These are phyloP conservation scores for Blastobotrys apis DNA, from an alignment of 1,139 yeast genomes.

Conservation along the genomic window DNA sequence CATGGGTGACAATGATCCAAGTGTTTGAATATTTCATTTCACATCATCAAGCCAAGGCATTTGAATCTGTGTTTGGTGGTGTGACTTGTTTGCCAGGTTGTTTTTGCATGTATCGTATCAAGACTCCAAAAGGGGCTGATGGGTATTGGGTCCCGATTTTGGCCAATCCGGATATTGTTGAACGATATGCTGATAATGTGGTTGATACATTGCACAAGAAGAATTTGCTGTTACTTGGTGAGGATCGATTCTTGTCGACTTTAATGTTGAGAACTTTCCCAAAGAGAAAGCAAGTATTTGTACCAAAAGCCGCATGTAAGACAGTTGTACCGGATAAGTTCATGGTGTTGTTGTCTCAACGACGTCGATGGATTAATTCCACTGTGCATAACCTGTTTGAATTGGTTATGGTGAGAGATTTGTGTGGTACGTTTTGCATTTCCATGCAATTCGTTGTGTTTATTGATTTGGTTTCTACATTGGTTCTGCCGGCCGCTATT, in stretches of 20 bases:
- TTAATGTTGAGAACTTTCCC: slow-evolving; percentile 37
- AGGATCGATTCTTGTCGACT: slow-evolving; percentile 37
- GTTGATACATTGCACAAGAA: slow-evolving; percentile 36
- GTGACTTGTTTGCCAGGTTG: slow-evolving; percentile 40
- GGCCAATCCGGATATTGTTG: slow-evolving; percentile 35
- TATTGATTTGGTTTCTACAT: slow-evolving; percentile 36
- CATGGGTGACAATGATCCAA: slow-evolving; percentile 39
- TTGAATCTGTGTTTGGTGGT: slow-evolving; percentile 38
- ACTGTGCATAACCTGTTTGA: slow-evolving; percentile 37
- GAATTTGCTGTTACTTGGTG: slow-evolving; percentile 35
- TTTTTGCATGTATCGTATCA: slow-evolving; percentile 37
- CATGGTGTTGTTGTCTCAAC: slow-evolving; percentile 34
- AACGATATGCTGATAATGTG: slow-evolving; percentile 33
- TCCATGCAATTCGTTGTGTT: slow-evolving; percentile 38
- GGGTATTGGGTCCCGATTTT: slow-evolving; percentile 72
- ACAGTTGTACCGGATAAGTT: slow-evolving; percentile 35
- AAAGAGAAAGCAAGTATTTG: slow-evolving; percentile 33
- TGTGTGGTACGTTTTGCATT: slow-evolving; percentile 38
- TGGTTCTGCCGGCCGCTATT: slow-evolving; percentile 85
- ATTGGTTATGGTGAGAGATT: slow-evolving; percentile 32
- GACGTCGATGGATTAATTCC: slow-evolving; percentile 40
- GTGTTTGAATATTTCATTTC: slow-evolving; percentile 39
- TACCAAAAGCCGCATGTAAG: slow-evolving; percentile 35
- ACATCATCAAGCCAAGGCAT: slow-evolving; percentile 37
- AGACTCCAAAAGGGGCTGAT: slow-evolving; percentile 49